These are phyloP conservation scores for Gynochthodes officinalis DNA, from an alignment of 257 asterid species.

Conservation along the genomic window DNA sequence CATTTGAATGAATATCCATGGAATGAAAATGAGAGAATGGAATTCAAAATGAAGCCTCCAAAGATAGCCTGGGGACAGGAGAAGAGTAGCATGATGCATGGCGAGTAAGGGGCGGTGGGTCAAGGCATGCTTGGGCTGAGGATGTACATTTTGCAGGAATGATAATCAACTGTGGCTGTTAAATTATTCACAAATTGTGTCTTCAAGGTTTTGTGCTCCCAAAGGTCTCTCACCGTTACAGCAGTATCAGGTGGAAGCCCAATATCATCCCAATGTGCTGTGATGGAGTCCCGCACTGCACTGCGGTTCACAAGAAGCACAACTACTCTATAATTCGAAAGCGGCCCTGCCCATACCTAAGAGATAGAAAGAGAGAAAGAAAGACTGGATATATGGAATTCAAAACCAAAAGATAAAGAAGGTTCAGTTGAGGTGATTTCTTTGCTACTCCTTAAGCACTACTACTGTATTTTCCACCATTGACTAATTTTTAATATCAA, in stretches of 20 bases:
- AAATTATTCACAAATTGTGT: conserved; percentile 54
- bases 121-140: conserved; percentile 49
- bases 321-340: conserved; percentile 62
- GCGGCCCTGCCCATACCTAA: conserved; percentile 93
- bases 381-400: too few relatives aligned
- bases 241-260: conserved; percentile 53
- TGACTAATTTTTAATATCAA: too few relatives aligned
- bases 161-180: conserved; percentile 62
- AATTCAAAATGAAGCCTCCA: neutral
- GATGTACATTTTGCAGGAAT: conserved; percentile 78
- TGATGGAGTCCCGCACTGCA: conserved; percentile 21
- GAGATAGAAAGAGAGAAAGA: too few relatives aligned
- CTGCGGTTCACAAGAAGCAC: conserved; percentile 72
- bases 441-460: too few relatives aligned
- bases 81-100: too few relatives aligned
- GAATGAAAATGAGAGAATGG: too few relatives aligned
- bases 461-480: too few relatives aligned
- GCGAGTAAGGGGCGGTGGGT: too few relatives aligned
- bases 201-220: conserved; percentile 79
- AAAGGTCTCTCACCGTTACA: conserved; percentile 64
- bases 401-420: too few relatives aligned
- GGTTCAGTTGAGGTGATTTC: too few relatives aligned
- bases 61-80: too few relatives aligned
- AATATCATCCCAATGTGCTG: conserved; percentile 81
- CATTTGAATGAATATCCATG: too few relatives aligned